These are phyloP conservation scores for Straminergon stramineum DNA, from an alignment of 225 moss, liverwort and hornwort genomes.

Conservation along the genomic window DNA sequence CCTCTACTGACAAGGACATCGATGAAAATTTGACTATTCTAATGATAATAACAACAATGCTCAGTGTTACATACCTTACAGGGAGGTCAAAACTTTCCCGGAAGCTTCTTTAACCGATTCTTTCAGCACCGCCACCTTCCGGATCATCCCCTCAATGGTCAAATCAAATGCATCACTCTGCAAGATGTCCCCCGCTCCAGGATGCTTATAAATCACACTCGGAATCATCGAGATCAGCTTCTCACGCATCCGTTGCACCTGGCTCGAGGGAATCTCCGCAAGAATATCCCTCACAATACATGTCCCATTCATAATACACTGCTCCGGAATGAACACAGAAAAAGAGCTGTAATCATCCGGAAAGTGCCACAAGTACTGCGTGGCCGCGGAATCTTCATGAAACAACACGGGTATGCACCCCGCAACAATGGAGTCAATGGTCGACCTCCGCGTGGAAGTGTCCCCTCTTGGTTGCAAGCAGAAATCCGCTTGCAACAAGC, in stretches of 20 bases:
- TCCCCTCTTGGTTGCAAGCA: slow-evolving; percentile 67
- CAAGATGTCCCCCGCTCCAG: slow-evolving; percentile 17
- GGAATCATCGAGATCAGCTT: slow-evolving; percentile 54
- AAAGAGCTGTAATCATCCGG: slow-evolving; percentile 31
- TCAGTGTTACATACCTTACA: neutral
- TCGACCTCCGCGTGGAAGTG: slow-evolving; percentile 47
- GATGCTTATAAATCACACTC: slow-evolving; percentile 46
- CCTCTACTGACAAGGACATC: neutral
- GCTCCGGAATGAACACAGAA: slow-evolving; percentile 53
- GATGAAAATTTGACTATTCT: neutral
- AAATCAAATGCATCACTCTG: slow-evolving; percentile 57
- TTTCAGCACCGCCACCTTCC: slow-evolving; percentile 22
- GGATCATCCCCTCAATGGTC: slow-evolving; percentile 37
- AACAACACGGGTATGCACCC: slow-evolving; percentile 77
- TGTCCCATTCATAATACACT: slow-evolving; percentile 28
- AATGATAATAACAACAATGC: neutral
- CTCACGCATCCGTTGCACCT: slow-evolving; percentile 42
- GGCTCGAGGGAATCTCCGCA: slow-evolving; percentile 6
- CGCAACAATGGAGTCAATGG: slow-evolving; percentile 59
- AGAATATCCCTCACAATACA: slow-evolving; percentile 40
- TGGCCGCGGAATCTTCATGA: slow-evolving; percentile 38
- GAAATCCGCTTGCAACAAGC: slow-evolving; percentile 42
- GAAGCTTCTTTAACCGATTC: neutral
- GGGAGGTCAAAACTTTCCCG: neutral
- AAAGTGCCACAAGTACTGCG: slow-evolving; percentile 58